Conservation (phyloP, 768 basidiomycete genomes). For the Grammothele lineata region DNA sequence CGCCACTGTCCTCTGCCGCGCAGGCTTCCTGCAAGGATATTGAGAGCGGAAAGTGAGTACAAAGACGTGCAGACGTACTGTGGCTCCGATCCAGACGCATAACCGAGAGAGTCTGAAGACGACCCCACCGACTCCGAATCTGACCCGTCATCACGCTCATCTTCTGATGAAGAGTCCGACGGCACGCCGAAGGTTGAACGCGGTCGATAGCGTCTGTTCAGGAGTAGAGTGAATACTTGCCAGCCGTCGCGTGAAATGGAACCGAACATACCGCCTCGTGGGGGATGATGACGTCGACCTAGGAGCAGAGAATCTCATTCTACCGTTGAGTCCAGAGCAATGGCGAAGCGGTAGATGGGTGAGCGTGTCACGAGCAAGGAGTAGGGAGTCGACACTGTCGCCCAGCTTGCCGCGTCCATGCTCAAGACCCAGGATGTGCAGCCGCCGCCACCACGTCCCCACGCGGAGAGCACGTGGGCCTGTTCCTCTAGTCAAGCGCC, state of each 20-base stretch:
- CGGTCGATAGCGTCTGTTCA: conserved; percentile 24
- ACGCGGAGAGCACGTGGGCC: no score
- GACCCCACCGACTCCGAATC: conserved; percentile 34
- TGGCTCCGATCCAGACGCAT: conserved; percentile 41
- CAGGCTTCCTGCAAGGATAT: conserved; percentile 15
- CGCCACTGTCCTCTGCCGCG: conserved; percentile 22
- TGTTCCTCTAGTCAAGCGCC: no score
- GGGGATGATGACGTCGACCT: conserved; percentile 50
- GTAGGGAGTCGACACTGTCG: no score
- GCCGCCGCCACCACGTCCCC: no score
- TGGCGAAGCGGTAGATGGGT: no score
- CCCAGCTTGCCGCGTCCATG: no score
- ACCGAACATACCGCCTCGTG: no score
- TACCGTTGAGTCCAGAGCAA: no score
- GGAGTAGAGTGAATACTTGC: neutral
- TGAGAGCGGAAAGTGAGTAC: no score
- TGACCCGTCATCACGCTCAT: conserved; percentile 32
- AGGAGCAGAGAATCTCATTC: conserved; percentile 53
- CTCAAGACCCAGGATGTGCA: no score
- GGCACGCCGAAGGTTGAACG: conserved; percentile 53
- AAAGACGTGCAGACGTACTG: conserved; percentile 26
- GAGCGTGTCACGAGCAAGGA: no score
- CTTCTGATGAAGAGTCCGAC: conserved; percentile 45
- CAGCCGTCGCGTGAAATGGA: no score
- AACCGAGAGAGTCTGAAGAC: conserved; percentile 35